A percentile compares a stretch with the other conserved stretches of the same genome.
Evolutionary conservation across 2,329 filamentous ascomycete species (phyloP).

Genomic region (Trematosphaeria pertusa): DNA sequence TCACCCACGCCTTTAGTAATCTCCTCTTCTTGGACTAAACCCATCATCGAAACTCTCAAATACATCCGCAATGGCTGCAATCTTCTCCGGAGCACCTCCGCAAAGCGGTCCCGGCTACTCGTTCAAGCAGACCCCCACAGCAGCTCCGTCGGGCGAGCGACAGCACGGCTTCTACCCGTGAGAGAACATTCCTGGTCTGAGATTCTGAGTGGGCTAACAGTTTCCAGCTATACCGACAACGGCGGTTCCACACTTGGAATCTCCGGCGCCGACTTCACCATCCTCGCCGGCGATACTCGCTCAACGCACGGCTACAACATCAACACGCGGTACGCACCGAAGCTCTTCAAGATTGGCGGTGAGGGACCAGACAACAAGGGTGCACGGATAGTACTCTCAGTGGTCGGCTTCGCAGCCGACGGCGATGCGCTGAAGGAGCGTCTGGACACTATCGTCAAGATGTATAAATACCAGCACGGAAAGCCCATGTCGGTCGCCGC

Average conservation of each 20-base stretch:
- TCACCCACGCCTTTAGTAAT: too few relatives aligned
- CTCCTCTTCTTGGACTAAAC: too few relatives aligned
- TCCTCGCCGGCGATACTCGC: constrained; percentile 96
- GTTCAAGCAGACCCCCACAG: constrained; percentile 61
- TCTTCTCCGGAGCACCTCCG: constrained; percentile 59
- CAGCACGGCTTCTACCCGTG: constrained; percentile 95
- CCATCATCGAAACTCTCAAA: constrained; percentile 7
- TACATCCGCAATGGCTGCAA: constrained; percentile 58
- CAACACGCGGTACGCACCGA: constrained; percentile 94
- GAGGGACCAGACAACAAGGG: constrained; percentile 85
- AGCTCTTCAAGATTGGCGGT: constrained; percentile 96
- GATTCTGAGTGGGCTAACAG: constrained; percentile 23
- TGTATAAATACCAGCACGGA: constrained; percentile 98
- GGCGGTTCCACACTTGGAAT: constrained; percentile 96
- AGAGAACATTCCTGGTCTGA: constrained; percentile 38
- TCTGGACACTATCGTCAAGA: constrained; percentile 93
- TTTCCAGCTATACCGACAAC: constrained; percentile 88
- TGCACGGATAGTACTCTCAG: constrained; percentile 86
- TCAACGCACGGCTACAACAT: constrained; percentile 95
- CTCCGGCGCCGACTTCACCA: constrained; percentile 90
- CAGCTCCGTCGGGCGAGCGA: constrained; percentile 57
- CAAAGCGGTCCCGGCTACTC: constrained; percentile 65
- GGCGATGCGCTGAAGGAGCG: constrained; percentile 93
- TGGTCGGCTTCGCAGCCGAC: constrained; percentile 95
- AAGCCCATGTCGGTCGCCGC: constrained; percentile 95